Evolutionary conservation across 2,329 filamentous ascomycete species (phyloP).

Genomic region (Neocucurbitaria cava): DNA sequence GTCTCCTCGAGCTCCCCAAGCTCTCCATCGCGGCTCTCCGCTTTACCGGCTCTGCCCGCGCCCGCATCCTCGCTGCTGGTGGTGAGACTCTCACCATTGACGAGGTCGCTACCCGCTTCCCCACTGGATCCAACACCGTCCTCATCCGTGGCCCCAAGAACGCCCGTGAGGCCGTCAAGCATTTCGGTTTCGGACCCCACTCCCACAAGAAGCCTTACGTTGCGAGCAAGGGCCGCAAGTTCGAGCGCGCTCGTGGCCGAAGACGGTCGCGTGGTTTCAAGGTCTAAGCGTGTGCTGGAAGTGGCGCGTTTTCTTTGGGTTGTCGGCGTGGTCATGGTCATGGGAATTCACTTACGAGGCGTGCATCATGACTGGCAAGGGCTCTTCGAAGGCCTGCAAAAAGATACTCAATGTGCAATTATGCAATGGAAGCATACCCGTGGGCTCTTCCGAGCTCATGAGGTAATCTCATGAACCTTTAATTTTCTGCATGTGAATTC

Average conservation of each 20-base stretch:
- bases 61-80: conserved; percentile 90
- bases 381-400: conserved; percentile 44
- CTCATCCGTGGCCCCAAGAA: conserved; percentile 99
- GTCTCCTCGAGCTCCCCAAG: conserved; percentile 82
- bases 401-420: conserved; percentile 47
- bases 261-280: conserved; percentile 99
- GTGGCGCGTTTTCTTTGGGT: conserved; percentile 47
- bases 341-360: conserved; percentile 45
- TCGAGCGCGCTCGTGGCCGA: conserved; percentile 98
- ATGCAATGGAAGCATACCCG: conserved; percentile 43
- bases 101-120: conserved; percentile 93
- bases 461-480: conserved; percentile 35
- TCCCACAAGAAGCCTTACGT: conserved; percentile 99
- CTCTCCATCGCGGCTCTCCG: conserved; percentile 90
- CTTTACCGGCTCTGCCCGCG: conserved; percentile 95
- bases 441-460: conserved; percentile 43
- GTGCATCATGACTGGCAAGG: conserved; percentile 46
- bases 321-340: conserved; percentile 47
- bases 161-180: conserved; percentile 95
- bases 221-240: conserved; percentile 99
- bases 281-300: conserved; percentile 72
- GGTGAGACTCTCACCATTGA: conserved; percentile 96
- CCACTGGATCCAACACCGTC: conserved; percentile 95
- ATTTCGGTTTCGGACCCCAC: conserved; percentile 98
- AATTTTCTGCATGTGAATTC: conserved; percentile 3